Conservation (phyloP, 2,329 filamentous ascomycete species). For the Colletotrichum abscissum region DNA sequence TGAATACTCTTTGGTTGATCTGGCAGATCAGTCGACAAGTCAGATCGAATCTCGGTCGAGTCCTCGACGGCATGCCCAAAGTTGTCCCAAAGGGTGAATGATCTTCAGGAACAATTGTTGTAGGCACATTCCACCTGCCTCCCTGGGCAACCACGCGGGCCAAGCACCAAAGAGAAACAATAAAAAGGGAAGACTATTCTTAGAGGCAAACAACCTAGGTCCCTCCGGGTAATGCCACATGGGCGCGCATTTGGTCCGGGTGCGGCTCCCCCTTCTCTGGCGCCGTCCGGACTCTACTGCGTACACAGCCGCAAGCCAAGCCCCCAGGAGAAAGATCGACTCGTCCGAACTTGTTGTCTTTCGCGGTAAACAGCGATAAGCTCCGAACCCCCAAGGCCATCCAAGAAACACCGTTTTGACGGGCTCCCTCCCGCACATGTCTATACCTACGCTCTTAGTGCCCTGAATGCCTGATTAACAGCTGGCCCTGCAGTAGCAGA, state of each 20-base stretch:
- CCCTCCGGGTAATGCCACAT: not conserved
- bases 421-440: not conserved
- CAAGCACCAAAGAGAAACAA: not conserved
- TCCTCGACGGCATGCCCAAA: not conserved
- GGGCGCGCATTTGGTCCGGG: conserved; percentile 11
- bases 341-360: conserved; percentile 9
- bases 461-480: not conserved
- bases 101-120: conserved; percentile 5
- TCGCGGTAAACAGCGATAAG: not conserved
- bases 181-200: conserved; percentile 11
- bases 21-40: not conserved
- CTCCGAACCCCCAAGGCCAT: not conserved
- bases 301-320: conserved; percentile 3
- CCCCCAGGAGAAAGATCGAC: not conserved
- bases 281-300: not conserved
- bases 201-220: not conserved
- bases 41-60: not conserved
- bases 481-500: not conserved
- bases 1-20: not conserved
- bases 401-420: not conserved
- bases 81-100: not conserved
- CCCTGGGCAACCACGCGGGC: not conserved
- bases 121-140: not conserved
- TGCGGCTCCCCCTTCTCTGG: not conserved
- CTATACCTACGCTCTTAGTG: not conserved